These are phyloP conservation scores for Coprinopsis cinerea DNA, from an alignment of 768 basidiomycete species.

Conservation along the genomic window DNA sequence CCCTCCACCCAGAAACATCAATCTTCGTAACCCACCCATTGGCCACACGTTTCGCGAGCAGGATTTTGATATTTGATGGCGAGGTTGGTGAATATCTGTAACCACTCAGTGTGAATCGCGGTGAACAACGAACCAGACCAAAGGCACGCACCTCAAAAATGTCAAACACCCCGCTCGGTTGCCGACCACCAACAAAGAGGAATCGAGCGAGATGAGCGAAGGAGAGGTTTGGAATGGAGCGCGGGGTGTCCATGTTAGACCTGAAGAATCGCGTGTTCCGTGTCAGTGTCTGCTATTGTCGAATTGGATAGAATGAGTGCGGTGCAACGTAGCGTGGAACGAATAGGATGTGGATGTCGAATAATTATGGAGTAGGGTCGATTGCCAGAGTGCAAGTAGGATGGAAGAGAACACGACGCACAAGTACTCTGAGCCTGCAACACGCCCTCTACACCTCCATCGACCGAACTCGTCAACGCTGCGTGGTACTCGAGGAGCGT, in stretches of 20 bases:
- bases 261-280: slow-evolving; percentile 28
- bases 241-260: slow-evolving; percentile 65
- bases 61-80: slow-evolving; percentile 20
- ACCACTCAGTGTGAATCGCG: not conserved
- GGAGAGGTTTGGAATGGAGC: slow-evolving; percentile 50
- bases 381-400: too few relatives aligned
- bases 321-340: too few relatives aligned
- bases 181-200: slow-evolving; percentile 65
- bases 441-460: too few relatives aligned
- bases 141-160: slow-evolving; percentile 54
- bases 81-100: slow-evolving; percentile 2
- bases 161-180: slow-evolving; percentile 58
- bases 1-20: slow-evolving; percentile 54
- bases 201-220: slow-evolving; percentile 41
- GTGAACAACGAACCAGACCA: too few relatives aligned
- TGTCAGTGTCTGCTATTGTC: too few relatives aligned
- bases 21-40: slow-evolving; percentile 62
- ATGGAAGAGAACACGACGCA: slow-evolving; percentile 36
- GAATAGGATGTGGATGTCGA: too few relatives aligned
- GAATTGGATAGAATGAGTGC: too few relatives aligned
- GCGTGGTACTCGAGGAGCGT: slow-evolving; percentile 33
- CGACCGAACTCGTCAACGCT: too few relatives aligned
- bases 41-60: slow-evolving; percentile 33
- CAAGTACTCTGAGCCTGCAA: slow-evolving; percentile 46
- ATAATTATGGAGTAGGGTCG: too few relatives aligned